Evolutionary conservation across 345 rosid genomes (phyloP).

Genomic region (Capsella bursapastoris): DNA sequence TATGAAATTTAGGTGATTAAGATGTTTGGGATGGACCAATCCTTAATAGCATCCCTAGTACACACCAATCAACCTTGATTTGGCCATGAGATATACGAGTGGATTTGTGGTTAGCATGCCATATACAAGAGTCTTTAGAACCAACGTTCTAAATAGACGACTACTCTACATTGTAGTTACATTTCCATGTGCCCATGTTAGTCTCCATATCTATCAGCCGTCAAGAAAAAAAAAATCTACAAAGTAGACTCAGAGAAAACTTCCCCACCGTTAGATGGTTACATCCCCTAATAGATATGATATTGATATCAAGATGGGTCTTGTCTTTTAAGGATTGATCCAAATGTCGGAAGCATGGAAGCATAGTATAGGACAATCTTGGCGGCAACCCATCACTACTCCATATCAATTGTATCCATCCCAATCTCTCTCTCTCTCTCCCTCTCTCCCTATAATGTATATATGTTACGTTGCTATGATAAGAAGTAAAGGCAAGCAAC

Average conservation of each 20-base stretch:
- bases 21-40: neutral
- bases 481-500: slow-evolving; percentile 33
- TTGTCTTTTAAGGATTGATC: slow-evolving; percentile 57
- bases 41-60: neutral
- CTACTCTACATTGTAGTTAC: neutral
- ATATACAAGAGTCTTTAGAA: neutral
- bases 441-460: neutral
- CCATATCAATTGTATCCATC: slow-evolving; percentile 40
- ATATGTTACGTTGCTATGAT: slow-evolving; percentile 26
- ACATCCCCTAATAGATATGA: slow-evolving; percentile 31
- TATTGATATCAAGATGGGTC: slow-evolving; percentile 41
- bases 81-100: neutral
- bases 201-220: neutral
- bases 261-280: slow-evolving; percentile 34
- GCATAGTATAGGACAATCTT: slow-evolving; percentile 63
- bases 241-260: slow-evolving; percentile 18
- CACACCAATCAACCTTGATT: neutral
- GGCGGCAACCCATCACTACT: slow-evolving; percentile 67
- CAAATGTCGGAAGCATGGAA: slow-evolving; percentile 92
- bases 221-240: neutral
- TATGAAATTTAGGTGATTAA: neutral
- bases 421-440: slow-evolving; percentile 26
- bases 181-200: slow-evolving; percentile 7
- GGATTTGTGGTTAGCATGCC: neutral
- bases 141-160: slow-evolving; percentile 13